These are phyloP conservation scores for Sphagnum contortum DNA, from an alignment of 225 moss, liverwort and hornwort genomes.

Conservation along the genomic window DNA sequence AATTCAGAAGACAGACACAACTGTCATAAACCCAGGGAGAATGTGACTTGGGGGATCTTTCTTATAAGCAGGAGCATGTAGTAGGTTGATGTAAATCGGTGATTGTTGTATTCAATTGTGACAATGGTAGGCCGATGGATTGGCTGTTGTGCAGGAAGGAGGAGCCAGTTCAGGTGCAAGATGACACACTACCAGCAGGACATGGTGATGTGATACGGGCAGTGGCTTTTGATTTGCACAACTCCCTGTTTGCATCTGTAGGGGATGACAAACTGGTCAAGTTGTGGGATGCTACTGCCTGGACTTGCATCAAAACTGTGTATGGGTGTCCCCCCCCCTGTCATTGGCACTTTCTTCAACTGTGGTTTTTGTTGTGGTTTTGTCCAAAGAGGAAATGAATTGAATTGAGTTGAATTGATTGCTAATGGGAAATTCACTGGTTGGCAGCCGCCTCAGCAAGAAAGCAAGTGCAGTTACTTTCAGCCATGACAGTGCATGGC, in stretches of 20 bases:
- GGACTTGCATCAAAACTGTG: constrained; percentile 86
- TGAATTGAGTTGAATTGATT: no score
- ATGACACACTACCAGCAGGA: constrained; percentile 39
- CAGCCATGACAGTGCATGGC: constrained; percentile 80
- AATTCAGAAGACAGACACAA: no score
- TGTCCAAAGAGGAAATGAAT: neutral
- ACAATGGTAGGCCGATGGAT: no score
- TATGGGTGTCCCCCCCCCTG: constrained; percentile 11
- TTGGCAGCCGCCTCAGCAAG: constrained; percentile 64
- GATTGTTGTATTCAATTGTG: no score
- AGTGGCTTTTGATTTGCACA: constrained; percentile 57
- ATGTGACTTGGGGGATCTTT: no score
- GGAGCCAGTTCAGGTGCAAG: constrained; percentile 37
- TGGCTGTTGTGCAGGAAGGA: constrained; percentile 31
- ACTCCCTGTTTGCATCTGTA: constrained; percentile 72
- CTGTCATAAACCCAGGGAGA: no score
- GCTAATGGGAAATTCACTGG: no score
- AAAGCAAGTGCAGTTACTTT: constrained; percentile 85
- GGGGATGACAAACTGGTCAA: constrained; percentile 96
- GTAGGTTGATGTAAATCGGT: no score
- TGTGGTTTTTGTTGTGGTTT: no score
- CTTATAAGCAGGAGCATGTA: no score
- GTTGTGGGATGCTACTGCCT: constrained; percentile 76
- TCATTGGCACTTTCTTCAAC: neutral
- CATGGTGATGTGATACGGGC: constrained; percentile 85